Evolutionary conservation across 805 yeast species (phyloP).

Genomic region (Zygoascus flipseniorum): DNA sequence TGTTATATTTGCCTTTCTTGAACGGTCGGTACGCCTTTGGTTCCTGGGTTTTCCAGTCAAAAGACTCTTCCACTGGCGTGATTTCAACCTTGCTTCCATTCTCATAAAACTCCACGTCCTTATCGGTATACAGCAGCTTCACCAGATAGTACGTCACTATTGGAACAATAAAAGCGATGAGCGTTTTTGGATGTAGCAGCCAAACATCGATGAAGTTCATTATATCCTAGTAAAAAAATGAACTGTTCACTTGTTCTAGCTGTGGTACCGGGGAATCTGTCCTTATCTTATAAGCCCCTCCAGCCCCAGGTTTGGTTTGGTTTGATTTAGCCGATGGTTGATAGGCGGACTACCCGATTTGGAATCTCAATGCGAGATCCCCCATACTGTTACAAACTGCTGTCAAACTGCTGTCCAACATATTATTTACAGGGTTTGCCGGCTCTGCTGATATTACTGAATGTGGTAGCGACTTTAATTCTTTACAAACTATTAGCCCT

Average conservation of each 20-base stretch:
- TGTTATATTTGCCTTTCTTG: constrained; percentile 48
- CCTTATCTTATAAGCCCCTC: too few species aligned
- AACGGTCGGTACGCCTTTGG: constrained; percentile 51
- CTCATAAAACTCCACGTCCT: neutral
- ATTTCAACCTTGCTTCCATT: neutral
- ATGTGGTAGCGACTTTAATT: too few species aligned
- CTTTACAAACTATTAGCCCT: too few species aligned
- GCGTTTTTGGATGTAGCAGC: neutral
- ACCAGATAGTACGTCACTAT: neutral
- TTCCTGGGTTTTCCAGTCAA: constrained; percentile 36
- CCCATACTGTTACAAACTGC: too few species aligned
- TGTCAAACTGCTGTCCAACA: too few species aligned
- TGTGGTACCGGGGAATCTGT: too few species aligned
- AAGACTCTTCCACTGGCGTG: constrained; percentile 26
- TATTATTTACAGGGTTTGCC: too few species aligned
- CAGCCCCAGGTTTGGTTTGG: too few species aligned
- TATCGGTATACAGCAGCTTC: neutral
- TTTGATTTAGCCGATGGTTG: neutral
- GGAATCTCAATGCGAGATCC: neutral
- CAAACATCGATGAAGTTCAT: neutral
- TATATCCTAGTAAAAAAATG: neutral
- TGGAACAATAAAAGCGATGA: neutral
- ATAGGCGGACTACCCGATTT: neutral
- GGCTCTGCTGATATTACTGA: too few species aligned
- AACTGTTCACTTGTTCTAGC: too few species aligned